Evolutionary conservation across 345 rosid species (phyloP), one percentile per base, ranked within the genome.

Genomic region (Acer saccharum): DNA sequence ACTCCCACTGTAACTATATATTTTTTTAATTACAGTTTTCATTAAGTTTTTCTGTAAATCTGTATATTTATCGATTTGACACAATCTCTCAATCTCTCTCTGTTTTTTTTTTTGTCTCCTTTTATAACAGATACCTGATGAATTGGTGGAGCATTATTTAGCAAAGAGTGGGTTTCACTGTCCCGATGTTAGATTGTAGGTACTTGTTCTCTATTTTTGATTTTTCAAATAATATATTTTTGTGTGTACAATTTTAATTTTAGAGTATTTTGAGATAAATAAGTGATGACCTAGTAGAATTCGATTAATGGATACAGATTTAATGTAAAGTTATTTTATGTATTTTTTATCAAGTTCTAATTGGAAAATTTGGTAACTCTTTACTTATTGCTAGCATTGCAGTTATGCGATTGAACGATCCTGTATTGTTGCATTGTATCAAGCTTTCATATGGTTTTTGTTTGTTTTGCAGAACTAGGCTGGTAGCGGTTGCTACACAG

Each of bases 141-240:
- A 94, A 78, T 79, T 96, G 84, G 99, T 94, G 74, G 98, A 96
- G 88, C 94, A 92, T 83, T 95, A 91, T 86, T 79, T 95, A 77
- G 97, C 92, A n/a, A 95, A 88, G 87, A 95, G 99, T 80, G 99
- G 99, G 41, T 93, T 95, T 77, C 99, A 95, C 77, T 91, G 93
- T 81, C 99, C 99, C 21, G 97, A 93, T 79, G 95, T 92, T 76
- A 90, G 99, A 91, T 79, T 95, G 98, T 95, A 89, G 91, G 97
- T 91, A 84, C 80, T 83, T 75, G 32, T 72, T 68, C 74, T 14
- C 61, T 67, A 29, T 55, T 46, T 10, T 3, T 43, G 46, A 43
- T 60, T 32, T 39, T 50, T 0, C 3, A 46, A 46, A n/a, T 21
- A 13, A 12, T 61, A 7, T 18, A 16, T 9, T 62, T 41, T 41